Percentiles rank a stretch among this genome's conserved stretches.
Conservation (phyloP, 192 early-diverging fungal genomes). For the Phlyctochytrium arcticum region DNA sequence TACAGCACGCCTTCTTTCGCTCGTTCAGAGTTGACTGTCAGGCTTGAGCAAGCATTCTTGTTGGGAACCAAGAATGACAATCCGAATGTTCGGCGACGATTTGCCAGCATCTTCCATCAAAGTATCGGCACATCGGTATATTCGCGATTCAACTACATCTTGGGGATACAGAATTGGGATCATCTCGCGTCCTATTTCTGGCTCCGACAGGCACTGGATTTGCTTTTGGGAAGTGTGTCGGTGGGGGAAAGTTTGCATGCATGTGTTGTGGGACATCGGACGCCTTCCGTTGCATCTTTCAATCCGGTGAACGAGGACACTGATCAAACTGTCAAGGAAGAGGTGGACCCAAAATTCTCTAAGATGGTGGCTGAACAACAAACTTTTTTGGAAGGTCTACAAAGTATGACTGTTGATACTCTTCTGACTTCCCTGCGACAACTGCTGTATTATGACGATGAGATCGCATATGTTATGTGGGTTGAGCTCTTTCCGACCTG, state of each 20-base stretch:
- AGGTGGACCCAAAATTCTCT: too few species aligned
- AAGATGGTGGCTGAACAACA: slow-evolving; percentile 52
- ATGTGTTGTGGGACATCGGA: slow-evolving; percentile 9
- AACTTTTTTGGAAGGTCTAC: slow-evolving; percentile 58
- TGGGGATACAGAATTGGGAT: slow-evolving; percentile 96
- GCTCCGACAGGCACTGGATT: slow-evolving; percentile 87
- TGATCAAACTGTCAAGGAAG: slow-evolving; percentile 14
- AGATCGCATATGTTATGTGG: slow-evolving; percentile 78
- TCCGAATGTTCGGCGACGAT: slow-evolving; percentile 72
- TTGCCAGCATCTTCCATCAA: slow-evolving; percentile 61
- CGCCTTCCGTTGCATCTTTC: slow-evolving; percentile 1
- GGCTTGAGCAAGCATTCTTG: slow-evolving; percentile 92
- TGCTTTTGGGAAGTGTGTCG: slow-evolving; percentile 65
- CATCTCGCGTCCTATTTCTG: slow-evolving; percentile 79
- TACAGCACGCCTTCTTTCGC: slow-evolving; percentile 80
- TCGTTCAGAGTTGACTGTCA: slow-evolving; percentile 86
- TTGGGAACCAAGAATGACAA: slow-evolving; percentile 80
- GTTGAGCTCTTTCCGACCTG: slow-evolving; percentile 74
- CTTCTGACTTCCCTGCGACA: slow-evolving; percentile 37
- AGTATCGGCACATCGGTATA: slow-evolving; percentile 58
- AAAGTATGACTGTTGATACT: slow-evolving; percentile 35
- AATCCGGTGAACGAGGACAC: neutral
- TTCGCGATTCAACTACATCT: slow-evolving; percentile 79
- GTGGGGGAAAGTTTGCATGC: neutral
- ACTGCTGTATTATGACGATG: slow-evolving; percentile 40